phyloP scores from a whole-genome alignment of 2,329 filamentous ascomycete species.

The Setomelanomma holmii region DNA sequence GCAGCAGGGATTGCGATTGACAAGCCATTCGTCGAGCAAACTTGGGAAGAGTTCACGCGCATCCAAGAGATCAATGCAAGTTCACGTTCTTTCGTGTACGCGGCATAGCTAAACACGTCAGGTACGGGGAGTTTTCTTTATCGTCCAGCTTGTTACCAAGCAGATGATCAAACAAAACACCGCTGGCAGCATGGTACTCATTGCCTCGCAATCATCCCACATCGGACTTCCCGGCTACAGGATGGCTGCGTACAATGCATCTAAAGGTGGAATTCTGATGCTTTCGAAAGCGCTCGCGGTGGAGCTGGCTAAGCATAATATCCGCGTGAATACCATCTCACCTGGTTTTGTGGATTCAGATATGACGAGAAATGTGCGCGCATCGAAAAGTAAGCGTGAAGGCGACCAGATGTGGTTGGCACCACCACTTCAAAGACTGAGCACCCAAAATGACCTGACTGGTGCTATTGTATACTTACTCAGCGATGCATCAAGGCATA shows the following conservation, averaged over 20 bases:
- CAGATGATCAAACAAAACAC: constrained; percentile 52
- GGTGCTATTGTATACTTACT: constrained; percentile 54
- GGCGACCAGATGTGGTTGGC: constrained; percentile 29
- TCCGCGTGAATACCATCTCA: constrained; percentile 42
- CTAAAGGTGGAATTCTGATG: constrained; percentile 53
- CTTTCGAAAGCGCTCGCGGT: constrained; percentile 49
- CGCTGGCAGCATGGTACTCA: constrained; percentile 51
- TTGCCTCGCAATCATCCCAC: constrained; percentile 50
- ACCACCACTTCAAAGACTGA: constrained; percentile 48
- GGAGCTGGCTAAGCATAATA: constrained; percentile 40
- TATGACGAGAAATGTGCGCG: constrained; percentile 27
- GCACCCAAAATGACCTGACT: constrained; percentile 53
- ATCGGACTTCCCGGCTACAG: constrained; percentile 47
- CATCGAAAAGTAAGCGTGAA: constrained; percentile 19
- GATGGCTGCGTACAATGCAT: constrained; percentile 54
- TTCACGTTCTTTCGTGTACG: too few relatives aligned
- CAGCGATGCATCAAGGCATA: constrained; percentile 54
- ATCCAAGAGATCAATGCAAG: constrained; percentile 55
- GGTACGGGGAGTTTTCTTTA: constrained; percentile 54
- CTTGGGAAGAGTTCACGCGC: constrained; percentile 51
- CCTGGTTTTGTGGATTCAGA: constrained; percentile 44
- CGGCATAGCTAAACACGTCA: too few relatives aligned
- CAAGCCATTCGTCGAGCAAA: constrained; percentile 55
- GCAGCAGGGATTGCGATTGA: constrained; percentile 53
- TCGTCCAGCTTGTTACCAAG: constrained; percentile 49